phyloP scores from a whole-genome alignment of 169 alveolate species.

The Cryptosporidium viatorum region DNA sequence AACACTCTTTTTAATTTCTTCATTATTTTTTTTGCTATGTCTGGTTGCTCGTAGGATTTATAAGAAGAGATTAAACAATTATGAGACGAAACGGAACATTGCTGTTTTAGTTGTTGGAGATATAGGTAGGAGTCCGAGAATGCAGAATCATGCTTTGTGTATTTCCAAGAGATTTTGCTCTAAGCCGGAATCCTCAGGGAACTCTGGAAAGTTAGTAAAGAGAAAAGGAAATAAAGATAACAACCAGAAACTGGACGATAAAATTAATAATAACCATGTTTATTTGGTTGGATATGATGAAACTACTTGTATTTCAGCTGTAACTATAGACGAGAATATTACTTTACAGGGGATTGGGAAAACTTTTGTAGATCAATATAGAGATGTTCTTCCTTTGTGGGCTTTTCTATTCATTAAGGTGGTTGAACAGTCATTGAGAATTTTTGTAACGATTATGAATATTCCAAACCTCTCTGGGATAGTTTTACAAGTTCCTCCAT shows the following conservation, averaged over 20 bases:
- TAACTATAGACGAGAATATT: slow-evolving; percentile 32
- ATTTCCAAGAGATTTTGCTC: slow-evolving; percentile 76
- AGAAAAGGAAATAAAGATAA: neutral
- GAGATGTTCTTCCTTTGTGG: slow-evolving; percentile 77
- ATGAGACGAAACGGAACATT: slow-evolving; percentile 8
- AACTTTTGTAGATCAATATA: slow-evolving; percentile 13
- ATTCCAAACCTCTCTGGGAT: slow-evolving; percentile 80
- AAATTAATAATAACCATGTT: slow-evolving; percentile 49
- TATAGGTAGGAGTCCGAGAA: slow-evolving; percentile 89
- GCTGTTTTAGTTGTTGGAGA: slow-evolving; percentile 89
- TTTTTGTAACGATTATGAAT: slow-evolving; percentile 76
- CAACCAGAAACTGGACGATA: neutral
- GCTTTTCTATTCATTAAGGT: slow-evolving; percentile 80
- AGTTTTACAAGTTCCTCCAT: slow-evolving; percentile 91
- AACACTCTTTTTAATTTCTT: neutral
- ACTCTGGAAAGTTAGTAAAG: neutral
- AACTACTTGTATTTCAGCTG: slow-evolving; percentile 24
- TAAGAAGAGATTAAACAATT: neutral
- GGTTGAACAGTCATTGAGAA: slow-evolving; percentile 80
- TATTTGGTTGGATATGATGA: slow-evolving; percentile 65
- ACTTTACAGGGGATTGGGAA: slow-evolving; percentile 8
- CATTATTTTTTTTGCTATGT: neutral
- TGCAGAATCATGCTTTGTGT: slow-evolving; percentile 88
- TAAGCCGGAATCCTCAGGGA: neutral
- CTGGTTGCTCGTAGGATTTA: neutral